Conservation (phyloP, 2,329 filamentous ascomycete genomes). For the Colletotrichum lentis region DNA sequence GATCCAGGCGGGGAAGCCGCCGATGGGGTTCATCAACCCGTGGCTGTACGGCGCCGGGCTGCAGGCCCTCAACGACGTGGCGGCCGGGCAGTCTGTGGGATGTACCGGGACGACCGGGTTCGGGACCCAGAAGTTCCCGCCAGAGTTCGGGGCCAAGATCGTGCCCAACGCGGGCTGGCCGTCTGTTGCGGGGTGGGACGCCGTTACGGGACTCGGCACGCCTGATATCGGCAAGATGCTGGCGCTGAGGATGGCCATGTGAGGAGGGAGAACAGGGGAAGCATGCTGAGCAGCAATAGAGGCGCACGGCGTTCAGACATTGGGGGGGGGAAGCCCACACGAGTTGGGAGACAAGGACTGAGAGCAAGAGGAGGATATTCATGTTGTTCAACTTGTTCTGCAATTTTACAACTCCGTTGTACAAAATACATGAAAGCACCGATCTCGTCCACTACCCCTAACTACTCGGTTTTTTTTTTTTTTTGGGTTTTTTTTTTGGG, state of each 20-base stretch:
- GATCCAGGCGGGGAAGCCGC: slow-evolving; percentile 59
- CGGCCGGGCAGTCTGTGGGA: slow-evolving; percentile 45
- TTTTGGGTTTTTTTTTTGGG: too few relatives aligned
- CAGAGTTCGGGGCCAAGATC: slow-evolving; percentile 42
- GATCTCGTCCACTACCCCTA: too few relatives aligned
- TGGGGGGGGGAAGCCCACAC: not conserved
- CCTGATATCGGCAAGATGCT: slow-evolving; percentile 52
- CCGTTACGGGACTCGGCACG: slow-evolving; percentile 54
- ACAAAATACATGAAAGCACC: not conserved
- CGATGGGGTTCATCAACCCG: slow-evolving; percentile 69
- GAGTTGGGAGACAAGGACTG: too few relatives aligned
- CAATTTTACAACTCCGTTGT: not conserved
- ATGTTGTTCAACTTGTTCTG: not conserved
- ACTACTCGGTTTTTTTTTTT: too few relatives aligned
- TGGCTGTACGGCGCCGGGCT: slow-evolving; percentile 59
- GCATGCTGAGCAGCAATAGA: not conserved
- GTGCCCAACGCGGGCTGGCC: slow-evolving; percentile 44
- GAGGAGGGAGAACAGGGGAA: too few relatives aligned
- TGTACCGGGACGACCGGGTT: slow-evolving; percentile 44
- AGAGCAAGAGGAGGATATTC: not conserved
- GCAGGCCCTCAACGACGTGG: slow-evolving; percentile 50
- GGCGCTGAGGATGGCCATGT: slow-evolving; percentile 25
- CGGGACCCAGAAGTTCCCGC: slow-evolving; percentile 24
- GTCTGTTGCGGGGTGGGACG: slow-evolving; percentile 48
- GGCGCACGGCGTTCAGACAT: too few relatives aligned